Evolutionary conservation across 108 stramenopile species (phyloP).

Genomic region (Pseudonitzschia multiseries): DNA sequence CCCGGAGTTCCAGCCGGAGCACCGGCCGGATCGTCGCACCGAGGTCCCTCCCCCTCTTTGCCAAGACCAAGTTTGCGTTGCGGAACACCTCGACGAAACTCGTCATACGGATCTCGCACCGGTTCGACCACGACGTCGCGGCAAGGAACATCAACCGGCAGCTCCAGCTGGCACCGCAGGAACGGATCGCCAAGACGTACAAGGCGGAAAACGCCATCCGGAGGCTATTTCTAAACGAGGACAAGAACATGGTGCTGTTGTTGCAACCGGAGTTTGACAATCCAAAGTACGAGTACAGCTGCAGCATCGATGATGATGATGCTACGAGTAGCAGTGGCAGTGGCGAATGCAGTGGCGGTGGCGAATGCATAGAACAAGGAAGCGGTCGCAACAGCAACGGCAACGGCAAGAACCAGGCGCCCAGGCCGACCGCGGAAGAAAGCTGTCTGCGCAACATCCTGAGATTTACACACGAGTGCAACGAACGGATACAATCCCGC

Average conservation of each 20-base stretch:
- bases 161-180: neutral
- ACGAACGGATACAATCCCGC: no score
- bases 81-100: neutral
- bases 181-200: constrained; percentile 4
- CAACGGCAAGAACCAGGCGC: neutral
- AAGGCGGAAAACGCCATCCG: constrained; percentile 4
- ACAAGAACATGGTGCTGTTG: constrained; percentile 6
- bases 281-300: no score
- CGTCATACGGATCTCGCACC: neutral
- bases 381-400: neutral
- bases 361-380: no score
- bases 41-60: constrained; percentile 1
- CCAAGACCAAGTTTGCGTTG: constrained; percentile 8
- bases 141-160: neutral
- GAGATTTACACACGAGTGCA: neutral
- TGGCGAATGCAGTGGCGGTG: no score
- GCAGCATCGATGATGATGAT: no score
- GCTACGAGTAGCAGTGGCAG: no score
- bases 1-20: no score
- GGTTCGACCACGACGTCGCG: neutral
- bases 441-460: neutral
- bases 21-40: neutral
- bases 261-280: neutral
- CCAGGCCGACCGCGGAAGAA: neutral
- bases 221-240: neutral